Conservation (phyloP, 1,139 yeast genomes). For the Debaryomyces sp. region DNA sequence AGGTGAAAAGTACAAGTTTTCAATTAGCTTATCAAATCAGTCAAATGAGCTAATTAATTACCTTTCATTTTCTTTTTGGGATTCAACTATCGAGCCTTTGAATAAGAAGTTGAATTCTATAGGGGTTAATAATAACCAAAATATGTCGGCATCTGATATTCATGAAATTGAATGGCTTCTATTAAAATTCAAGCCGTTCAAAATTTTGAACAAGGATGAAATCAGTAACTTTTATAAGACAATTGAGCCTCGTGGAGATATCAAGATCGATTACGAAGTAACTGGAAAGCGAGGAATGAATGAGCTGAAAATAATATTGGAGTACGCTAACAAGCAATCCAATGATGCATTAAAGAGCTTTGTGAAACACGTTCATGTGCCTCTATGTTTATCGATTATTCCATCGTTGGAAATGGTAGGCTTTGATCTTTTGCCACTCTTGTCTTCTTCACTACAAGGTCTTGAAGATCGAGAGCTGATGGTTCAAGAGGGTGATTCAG, state of each 20-base stretch:
- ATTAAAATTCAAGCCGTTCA: constrained; percentile 59
- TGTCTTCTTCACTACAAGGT: constrained; percentile 19
- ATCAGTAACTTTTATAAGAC: constrained; percentile 35
- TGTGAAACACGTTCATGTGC: constrained; percentile 60
- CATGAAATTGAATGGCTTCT: constrained; percentile 78
- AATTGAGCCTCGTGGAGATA: constrained; percentile 34
- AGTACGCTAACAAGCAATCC: constrained; percentile 56
- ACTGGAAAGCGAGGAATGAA: constrained; percentile 76
- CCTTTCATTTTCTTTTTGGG: constrained; percentile 65
- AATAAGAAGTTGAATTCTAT: constrained; percentile 35
- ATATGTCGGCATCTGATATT: constrained; percentile 59
- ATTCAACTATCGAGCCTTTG: constrained; percentile 71
- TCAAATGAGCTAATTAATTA: constrained; percentile 59
- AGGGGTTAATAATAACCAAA: constrained; percentile 24
- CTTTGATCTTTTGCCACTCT: constrained; percentile 66
- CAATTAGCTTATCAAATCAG: constrained; percentile 57
- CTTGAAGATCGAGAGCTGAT: not conserved
- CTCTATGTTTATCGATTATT: constrained; percentile 67
- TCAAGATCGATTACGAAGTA: constrained; percentile 58
- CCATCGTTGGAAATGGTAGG: constrained; percentile 75
- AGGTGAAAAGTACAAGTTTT: constrained; percentile 64
- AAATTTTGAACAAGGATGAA: constrained; percentile 41
- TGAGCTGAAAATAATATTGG: constrained; percentile 65
- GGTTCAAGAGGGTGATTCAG: not conserved
- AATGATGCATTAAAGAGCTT: constrained; percentile 34